Percentiles rank a stretch among this genome's conserved stretches.
Conservation (phyloP, 192 early-diverging fungal species). For the Podochytrium sp. region DNA sequence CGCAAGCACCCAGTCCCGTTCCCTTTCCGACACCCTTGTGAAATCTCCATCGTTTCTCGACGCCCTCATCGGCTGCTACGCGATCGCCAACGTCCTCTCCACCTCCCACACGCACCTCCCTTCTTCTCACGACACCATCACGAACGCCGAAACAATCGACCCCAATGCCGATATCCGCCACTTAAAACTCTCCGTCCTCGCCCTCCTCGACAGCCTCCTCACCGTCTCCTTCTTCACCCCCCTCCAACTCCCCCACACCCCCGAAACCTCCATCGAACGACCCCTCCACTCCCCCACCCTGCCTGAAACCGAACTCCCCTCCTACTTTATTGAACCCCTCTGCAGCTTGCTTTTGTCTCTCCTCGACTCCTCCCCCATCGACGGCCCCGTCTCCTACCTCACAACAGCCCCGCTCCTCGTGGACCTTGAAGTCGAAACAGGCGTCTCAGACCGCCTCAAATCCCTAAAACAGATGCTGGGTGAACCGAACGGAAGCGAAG, state of each 20-base stretch:
- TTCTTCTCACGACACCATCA: slow-evolving; percentile 36
- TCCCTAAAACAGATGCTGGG: slow-evolving; percentile 45
- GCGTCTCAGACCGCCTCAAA: slow-evolving; percentile 61
- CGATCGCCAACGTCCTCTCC: slow-evolving; percentile 38
- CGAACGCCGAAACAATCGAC: too few relatives aligned
- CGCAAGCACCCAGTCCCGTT: slow-evolving; percentile 1
- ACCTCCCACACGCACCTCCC: neutral
- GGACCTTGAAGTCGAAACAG: slow-evolving; percentile 79
- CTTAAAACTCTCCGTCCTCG: slow-evolving; percentile 55
- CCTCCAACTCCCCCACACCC: slow-evolving; percentile 2
- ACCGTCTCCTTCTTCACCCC: slow-evolving; percentile 51
- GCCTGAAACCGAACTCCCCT: neutral
- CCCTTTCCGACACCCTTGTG: slow-evolving; percentile 29
- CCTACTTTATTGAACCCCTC: slow-evolving; percentile 35
- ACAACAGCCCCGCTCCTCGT: slow-evolving; percentile 79
- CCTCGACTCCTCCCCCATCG: slow-evolving; percentile 66
- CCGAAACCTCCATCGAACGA: neutral
- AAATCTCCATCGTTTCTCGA: slow-evolving; percentile 5
- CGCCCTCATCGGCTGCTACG: slow-evolving; percentile 38
- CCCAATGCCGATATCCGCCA: slow-evolving; percentile 37
- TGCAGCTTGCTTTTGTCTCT: slow-evolving; percentile 58
- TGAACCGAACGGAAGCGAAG: slow-evolving; percentile 47
- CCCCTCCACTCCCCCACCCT: neutral
- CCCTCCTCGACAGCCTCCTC: slow-evolving; percentile 57
- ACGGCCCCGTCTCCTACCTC: slow-evolving; percentile 62